Base-by-base conservation (phyloP, 2,329 filamentous ascomycete species). In the Diaporthe humulicola region DNA sequence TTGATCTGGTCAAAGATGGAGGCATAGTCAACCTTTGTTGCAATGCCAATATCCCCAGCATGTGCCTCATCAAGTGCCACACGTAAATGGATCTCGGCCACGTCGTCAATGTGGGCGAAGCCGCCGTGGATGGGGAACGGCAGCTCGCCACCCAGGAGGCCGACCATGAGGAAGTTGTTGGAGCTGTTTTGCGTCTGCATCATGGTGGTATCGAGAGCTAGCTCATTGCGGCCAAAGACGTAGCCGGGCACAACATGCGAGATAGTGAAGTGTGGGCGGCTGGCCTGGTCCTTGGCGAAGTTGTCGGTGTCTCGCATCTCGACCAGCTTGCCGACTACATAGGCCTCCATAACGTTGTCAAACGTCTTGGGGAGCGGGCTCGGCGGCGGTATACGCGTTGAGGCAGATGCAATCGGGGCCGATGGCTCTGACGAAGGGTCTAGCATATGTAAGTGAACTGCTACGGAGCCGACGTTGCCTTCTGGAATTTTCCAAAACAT, bases 181-280 rank as follows among this genome's bases (percentile, higher is more conserved):
- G 80, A 80, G 75, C 79, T 81, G 71, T 80, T 80, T n/a, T 77
- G 74, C 7, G 75, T 40, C 25, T 71, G 76, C 78, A 81, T 79
- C 76, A 77, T 77, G 0, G 14, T 60, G 25, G 79, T 64, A 66
- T 80, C 75, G 30, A 78, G 79, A 12, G 70, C 76, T 0, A 80
- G 76, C 75, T 80, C 79, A 57, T 82, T 80, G 45, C 80, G 77
- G 1, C 80, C 80, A 64, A 81, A 81, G 9, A 79, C 74, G 67
- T 78, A 80, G 6, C 80, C 80, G 10, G 80, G 80, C 1, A 79
- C n/a, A 3, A 82, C 76, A 25, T 80, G 76, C 1, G 78, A 77
- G 50, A 82, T 50, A 25, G 75, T 77, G 57, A 82, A 82, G 19
- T 78, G 78, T 2, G 79, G 79, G 2, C 76, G 71, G 1, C 66